These are phyloP conservation scores for Testicularia cyperi DNA, from an alignment of 1,284 basidiomycete genomes.

Conservation along the genomic window DNA sequence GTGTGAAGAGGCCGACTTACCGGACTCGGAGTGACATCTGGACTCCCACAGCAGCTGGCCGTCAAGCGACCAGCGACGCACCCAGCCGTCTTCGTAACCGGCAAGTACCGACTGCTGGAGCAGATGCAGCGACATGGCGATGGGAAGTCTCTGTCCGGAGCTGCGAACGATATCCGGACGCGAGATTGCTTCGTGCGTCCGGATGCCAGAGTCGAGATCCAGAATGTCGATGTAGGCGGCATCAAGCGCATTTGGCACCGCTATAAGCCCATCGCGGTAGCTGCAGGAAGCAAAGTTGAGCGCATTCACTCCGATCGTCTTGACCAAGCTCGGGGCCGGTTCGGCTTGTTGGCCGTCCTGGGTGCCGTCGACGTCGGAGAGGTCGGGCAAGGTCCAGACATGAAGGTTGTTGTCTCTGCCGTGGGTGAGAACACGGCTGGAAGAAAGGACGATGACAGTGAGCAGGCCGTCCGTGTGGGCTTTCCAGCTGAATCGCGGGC, in stretches of 20 bases:
- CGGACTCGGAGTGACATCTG: constrained; percentile 16
- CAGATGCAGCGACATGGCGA: constrained; percentile 81
- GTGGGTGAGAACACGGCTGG: constrained; percentile 74
- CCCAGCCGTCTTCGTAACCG: constrained; percentile 78
- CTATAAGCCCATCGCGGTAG: constrained; percentile 66
- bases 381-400: constrained; percentile 65
- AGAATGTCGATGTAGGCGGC: constrained; percentile 83
- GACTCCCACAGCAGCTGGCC: constrained; percentile 4
- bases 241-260: constrained; percentile 81
- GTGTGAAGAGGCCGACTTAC: no score
- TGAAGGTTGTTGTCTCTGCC: constrained; percentile 80
- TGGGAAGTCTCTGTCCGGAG: constrained; percentile 60
- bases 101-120: constrained; percentile 65
- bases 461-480: constrained; percentile 76
- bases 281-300: constrained; percentile 84
- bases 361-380: no score
- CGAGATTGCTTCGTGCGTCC: constrained; percentile 74
- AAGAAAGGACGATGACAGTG: constrained; percentile 73
- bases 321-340: constrained; percentile 64
- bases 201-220: constrained; percentile 67
- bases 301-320: constrained; percentile 79
- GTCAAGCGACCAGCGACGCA: constrained; percentile 56
- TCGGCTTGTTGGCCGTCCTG: no score
- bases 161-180: constrained; percentile 9
- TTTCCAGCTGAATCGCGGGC: constrained; percentile 72